Percentiles rank a stretch among this genome's conserved stretches.
phyloP scores from a whole-genome alignment of 495 filamentous ascomycete genomes.

The Xylaria nigripes region DNA sequence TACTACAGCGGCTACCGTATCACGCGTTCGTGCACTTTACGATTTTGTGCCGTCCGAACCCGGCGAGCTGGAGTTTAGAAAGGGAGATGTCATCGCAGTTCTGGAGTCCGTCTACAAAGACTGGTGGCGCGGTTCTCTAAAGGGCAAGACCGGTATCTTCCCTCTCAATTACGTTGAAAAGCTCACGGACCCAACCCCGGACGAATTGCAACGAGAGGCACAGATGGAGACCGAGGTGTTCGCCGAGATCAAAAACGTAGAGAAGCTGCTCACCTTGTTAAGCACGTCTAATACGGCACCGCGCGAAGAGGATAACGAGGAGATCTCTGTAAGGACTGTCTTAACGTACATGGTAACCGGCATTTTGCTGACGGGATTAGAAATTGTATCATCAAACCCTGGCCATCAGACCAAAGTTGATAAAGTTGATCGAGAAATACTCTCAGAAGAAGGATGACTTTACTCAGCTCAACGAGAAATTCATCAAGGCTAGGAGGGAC shows the following conservation, averaged over 20 bases:
- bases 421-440: constrained; percentile 97
- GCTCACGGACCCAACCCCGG: constrained; percentile 83
- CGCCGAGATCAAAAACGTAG: constrained; percentile 96
- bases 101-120: constrained; percentile 97
- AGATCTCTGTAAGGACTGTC: constrained; percentile 63
- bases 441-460: constrained; percentile 99
- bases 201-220: constrained; percentile 90
- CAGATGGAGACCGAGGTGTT: constrained; percentile 98
- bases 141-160: constrained; percentile 95
- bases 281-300: constrained; percentile 90
- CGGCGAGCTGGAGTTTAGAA: constrained; percentile 90
- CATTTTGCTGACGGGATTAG: constrained; percentile 29
- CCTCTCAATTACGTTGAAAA: constrained; percentile 99
- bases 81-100: constrained; percentile 95
- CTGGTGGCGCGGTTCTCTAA: constrained; percentile 96
- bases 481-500: constrained; percentile 95
- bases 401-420: constrained; percentile 90
- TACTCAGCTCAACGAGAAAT: constrained; percentile 96
- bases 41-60: constrained; percentile 92
- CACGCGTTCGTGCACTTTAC: constrained; percentile 84
- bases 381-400: constrained; percentile 88
- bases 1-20: constrained; percentile 96
- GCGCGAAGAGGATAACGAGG: constrained; percentile 80
- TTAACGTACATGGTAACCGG: neutral
- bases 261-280: constrained; percentile 86